These are phyloP conservation scores for Lizanozyma gosingica DNA, from an alignment of 1,139 yeast genomes.

Conservation along the genomic window DNA sequence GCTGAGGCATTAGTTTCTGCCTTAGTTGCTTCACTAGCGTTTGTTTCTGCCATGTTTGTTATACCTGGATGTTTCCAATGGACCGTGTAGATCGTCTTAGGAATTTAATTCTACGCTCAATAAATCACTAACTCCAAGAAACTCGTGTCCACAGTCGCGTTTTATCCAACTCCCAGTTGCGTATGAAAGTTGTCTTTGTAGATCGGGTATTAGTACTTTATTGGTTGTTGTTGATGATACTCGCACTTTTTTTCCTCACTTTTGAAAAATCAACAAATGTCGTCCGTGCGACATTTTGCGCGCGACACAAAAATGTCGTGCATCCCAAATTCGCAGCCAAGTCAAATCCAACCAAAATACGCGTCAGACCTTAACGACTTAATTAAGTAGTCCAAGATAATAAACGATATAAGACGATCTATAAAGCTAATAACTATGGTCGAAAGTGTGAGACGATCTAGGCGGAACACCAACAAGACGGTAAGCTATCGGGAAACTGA, in stretches of 20 bases:
- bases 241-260: not conserved
- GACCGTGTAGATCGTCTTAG: slow-evolving; percentile 1
- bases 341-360: not conserved
- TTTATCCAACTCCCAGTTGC: slow-evolving; percentile 2
- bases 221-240: too few relatives aligned
- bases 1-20: slow-evolving; percentile 5
- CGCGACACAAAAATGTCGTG: not conserved
- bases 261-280: not conserved
- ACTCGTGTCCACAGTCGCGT: too few relatives aligned
- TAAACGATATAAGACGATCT: too few relatives aligned
- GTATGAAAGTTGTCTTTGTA: not conserved
- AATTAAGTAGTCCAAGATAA: too few relatives aligned
- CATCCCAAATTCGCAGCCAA: not conserved
- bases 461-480: slow-evolving; percentile 4
- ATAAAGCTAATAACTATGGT: too few relatives aligned
- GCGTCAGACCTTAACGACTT: not conserved
- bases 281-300: not conserved
- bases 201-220: not conserved
- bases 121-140: too few relatives aligned
- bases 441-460: slow-evolving; percentile 5
- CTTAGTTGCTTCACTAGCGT: slow-evolving; percentile 2
- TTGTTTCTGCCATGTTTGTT: slow-evolving; percentile 1
- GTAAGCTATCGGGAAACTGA: slow-evolving; percentile 2
- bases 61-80: slow-evolving; percentile 1
- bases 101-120: too few relatives aligned